These are phyloP conservation scores for Ogataea polymorpha DNA, from an alignment of 805 yeast genomes.

Conservation along the genomic window DNA sequence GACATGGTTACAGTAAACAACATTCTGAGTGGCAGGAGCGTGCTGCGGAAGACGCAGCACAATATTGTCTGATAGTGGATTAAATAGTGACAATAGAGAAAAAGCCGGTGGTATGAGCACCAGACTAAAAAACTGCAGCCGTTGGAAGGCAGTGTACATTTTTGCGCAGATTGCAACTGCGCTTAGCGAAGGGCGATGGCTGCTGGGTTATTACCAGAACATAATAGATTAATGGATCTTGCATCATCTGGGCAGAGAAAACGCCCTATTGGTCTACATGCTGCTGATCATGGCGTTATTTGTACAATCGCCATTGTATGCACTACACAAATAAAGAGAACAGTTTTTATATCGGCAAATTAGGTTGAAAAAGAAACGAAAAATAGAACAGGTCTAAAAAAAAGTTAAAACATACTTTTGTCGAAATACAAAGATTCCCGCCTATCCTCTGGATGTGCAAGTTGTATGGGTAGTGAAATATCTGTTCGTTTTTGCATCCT, in stretches of 20 bases:
- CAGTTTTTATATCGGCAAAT: slow-evolving; percentile 1
- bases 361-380: slow-evolving; percentile 1
- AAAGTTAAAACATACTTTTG: neutral
- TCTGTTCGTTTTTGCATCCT: neutral
- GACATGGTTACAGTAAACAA: slow-evolving; percentile 57
- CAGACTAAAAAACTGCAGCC: slow-evolving; percentile 1
- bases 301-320: neutral
- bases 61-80: neutral
- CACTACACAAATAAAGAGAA: neutral
- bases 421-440: neutral
- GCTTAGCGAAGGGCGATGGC: slow-evolving; percentile 3
- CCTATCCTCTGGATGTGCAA: slow-evolving; percentile 1
- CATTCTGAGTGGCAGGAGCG: slow-evolving; percentile 68
- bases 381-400: slow-evolving; percentile 2
- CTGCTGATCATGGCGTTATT: neutral
- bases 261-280: neutral
- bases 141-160: slow-evolving; percentile 5
- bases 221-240: slow-evolving; percentile 1
- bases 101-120: neutral
- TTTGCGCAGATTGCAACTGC: slow-evolving; percentile 3
- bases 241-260: neutral
- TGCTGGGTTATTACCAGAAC: neutral
- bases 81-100: too few species aligned
- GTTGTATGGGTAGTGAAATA: neutral
- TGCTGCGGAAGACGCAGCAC: slow-evolving; percentile 37